Evolutionary conservation across 2,329 filamentous ascomycete genomes (phyloP).

Genomic region (Pochonia chlamydosporia): DNA sequence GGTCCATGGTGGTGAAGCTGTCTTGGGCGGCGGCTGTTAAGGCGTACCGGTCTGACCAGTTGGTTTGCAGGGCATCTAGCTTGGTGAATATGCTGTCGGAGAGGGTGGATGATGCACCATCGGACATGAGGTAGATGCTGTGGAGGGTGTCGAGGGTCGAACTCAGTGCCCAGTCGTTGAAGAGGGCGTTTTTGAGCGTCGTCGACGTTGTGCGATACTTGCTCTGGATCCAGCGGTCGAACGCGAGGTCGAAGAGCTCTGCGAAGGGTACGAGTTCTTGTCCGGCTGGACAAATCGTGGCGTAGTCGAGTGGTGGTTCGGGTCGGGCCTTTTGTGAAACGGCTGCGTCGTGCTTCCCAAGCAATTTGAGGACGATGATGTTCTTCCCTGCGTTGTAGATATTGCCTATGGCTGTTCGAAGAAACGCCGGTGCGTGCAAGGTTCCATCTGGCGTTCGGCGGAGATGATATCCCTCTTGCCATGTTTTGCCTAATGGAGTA

Average conservation of each 20-base stretch:
- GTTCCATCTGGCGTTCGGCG: conserved; percentile 52
- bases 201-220: conserved; percentile 66
- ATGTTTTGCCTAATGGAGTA: conserved; percentile 60
- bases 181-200: conserved; percentile 60
- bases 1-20: conserved; percentile 56
- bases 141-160: conserved; percentile 61
- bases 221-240: conserved; percentile 70
- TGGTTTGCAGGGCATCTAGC: conserved; percentile 53
- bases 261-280: conserved; percentile 60
- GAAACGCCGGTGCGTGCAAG: conserved; percentile 67
- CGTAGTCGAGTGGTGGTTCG: conserved; percentile 50
- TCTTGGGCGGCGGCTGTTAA: conserved; percentile 73
- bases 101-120: conserved; percentile 64
- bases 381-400: conserved; percentile 89
- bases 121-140: conserved; percentile 68
- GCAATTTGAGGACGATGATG: conserved; percentile 71
- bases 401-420: conserved; percentile 61
- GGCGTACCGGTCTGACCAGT: conserved; percentile 77
- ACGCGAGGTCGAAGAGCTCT: conserved; percentile 65
- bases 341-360: conserved; percentile 48
- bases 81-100: conserved; percentile 67
- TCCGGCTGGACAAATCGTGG: conserved; percentile 44
- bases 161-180: conserved; percentile 62
- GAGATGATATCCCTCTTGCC: conserved; percentile 70
- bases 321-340: conserved; percentile 20